Base-by-base conservation (phyloP, 2,329 filamentous ascomycete species). In the Alternaria ethzedia region DNA sequence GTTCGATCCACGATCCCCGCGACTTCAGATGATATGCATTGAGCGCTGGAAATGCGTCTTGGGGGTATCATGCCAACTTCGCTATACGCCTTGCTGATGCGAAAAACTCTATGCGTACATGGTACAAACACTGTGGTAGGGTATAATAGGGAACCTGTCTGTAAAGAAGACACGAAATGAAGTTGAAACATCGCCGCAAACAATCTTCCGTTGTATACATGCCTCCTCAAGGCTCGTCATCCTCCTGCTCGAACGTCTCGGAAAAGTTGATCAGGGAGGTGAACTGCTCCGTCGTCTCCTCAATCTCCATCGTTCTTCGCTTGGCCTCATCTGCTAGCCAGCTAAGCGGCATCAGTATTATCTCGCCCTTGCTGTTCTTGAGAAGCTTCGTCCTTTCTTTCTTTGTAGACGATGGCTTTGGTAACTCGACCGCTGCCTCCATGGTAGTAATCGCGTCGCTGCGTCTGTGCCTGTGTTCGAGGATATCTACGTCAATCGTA, bases 401-500 rank as follows among this genome's bases (percentile, higher is more conserved):
- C 32, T 61, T 64, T 11, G 23, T 10, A 3, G 55, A 54, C n/a
- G 49, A 56, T 23, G 52, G 50, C 36, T 50, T 20, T 11, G 68
- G 59, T n/a, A 65, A 41, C 43, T 44, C 41, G 8, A 64, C 58
- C 5, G 59, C 28, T 15, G 66, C 67, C 3, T 30, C 25, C 1
- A 30, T 11, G 1, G 63, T 46, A 5, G 59, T 60, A 10, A 77
- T 68, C 25, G 64, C 72, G n/a, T 74, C 61, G 15, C 25, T 46
- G 1, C 80, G 74, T 13, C 74, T 75, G 59, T 84, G 81, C 2
- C 81, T 76, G 45, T 82, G 81, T 66, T 84, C 81, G 1, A 85
- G 64, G 15, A 84, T 81, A 61, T 84, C 82, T 1, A 84, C 80
- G 41, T 85, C 83, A 43, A 85, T 82, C 1, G 83, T 84, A 75